A percentile compares a stretch with the other conserved stretches of the same genome.
These are phyloP conservation scores for Fusarium sp. DNA, from an alignment of 2,329 filamentous ascomycete genomes.

Conservation along the genomic window DNA sequence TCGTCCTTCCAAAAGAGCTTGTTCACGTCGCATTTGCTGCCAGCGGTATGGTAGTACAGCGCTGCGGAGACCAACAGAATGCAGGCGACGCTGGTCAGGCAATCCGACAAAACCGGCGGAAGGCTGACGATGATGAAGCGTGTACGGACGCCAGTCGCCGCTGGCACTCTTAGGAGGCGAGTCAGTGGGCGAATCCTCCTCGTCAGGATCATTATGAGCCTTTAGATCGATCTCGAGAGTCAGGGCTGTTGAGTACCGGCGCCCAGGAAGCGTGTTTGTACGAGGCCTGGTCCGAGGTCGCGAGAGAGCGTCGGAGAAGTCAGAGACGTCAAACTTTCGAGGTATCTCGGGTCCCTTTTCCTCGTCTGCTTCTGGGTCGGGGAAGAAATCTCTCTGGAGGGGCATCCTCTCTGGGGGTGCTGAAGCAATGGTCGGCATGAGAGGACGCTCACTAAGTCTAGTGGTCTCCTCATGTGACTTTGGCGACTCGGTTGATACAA, in stretches of 20 bases:
- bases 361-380: conserved; percentile 21
- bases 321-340: conserved; percentile 26
- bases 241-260: conserved; percentile 45
- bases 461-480: not conserved
- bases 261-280: conserved; percentile 40
- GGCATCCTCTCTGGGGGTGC: conserved; percentile 36
- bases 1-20: conserved; percentile 40
- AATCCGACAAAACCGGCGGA: conserved; percentile 46
- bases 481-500: conserved; percentile 7
- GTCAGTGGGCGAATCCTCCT: conserved; percentile 37
- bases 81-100: conserved; percentile 41
- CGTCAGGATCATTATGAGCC: conserved; percentile 30
- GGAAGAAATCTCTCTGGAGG: conserved; percentile 23
- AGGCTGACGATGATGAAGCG: conserved; percentile 40
- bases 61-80: conserved; percentile 45
- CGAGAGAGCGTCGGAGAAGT: conserved; percentile 29
- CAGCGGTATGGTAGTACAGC: conserved; percentile 47
- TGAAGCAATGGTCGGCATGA: conserved; percentile 28
- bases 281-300: conserved; percentile 32
- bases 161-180: conserved; percentile 40
- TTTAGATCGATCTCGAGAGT: conserved; percentile 41
- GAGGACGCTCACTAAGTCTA: conserved; percentile 15
- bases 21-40: conserved; percentile 39
- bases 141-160: conserved; percentile 18
- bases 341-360: conserved; percentile 27